Percentiles rank a stretch among this genome's conserved stretches.
These are phyloP conservation scores for Boletus tylopilopsis DNA, from an alignment of 768 basidiomycete genomes.

Conservation along the genomic window DNA sequence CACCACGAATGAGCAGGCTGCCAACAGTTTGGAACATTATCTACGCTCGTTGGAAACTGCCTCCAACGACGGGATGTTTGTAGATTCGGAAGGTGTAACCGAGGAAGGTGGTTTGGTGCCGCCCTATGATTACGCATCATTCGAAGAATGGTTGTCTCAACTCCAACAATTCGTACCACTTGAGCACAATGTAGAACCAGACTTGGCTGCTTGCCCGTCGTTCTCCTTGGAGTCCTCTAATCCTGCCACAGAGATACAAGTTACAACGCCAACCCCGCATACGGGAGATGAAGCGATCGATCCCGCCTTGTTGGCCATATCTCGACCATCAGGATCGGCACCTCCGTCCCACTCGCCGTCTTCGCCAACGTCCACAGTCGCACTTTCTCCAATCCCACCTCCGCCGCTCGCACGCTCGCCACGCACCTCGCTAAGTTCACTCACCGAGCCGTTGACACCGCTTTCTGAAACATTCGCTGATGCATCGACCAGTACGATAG, in stretches of 20 bases:
- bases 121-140: conserved; percentile 36
- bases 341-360: conserved; percentile 1
- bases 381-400: conserved; percentile 12
- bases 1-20: neutral
- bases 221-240: neutral
- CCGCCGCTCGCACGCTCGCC: conserved; percentile 26
- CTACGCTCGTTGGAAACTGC: conserved; percentile 36
- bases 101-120: conserved; percentile 5
- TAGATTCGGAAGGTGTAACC: conserved; percentile 6
- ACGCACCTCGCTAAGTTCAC: conserved; percentile 31
- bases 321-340: conserved; percentile 8
- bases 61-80: conserved; percentile 7
- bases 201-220: neutral
- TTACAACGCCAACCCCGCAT: neutral
- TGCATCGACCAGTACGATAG: neutral
- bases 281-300: conserved; percentile 28
- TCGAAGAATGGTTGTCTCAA: conserved; percentile 51
- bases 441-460: conserved; percentile 26
- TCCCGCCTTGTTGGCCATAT: conserved; percentile 31
- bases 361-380: neutral
- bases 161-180: conserved; percentile 42
- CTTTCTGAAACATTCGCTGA: conserved; percentile 15
- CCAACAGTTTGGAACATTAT: conserved; percentile 34
- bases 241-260: neutral
- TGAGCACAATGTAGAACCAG: conserved; percentile 11